Conservation (phyloP, 148 eudicot species). For the Silene conica region DNA sequence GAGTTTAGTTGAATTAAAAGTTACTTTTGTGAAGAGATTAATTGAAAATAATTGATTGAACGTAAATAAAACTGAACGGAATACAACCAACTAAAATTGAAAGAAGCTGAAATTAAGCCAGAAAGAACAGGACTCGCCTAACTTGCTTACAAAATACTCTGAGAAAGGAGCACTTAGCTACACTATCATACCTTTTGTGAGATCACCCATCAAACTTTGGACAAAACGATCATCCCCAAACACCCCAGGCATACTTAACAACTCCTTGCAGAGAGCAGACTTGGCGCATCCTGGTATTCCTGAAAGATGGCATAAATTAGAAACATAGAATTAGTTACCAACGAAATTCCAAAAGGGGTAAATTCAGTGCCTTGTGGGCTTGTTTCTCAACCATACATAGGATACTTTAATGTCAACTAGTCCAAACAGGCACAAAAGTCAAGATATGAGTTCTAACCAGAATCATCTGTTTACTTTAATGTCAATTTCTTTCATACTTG, state of each 20-base stretch:
- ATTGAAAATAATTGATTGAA: too few relatives aligned
- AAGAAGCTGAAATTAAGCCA: too few relatives aligned
- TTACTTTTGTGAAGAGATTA: too few relatives aligned
- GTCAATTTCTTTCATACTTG: not conserved
- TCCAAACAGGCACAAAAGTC: not conserved
- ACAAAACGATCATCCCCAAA: constrained; percentile 80
- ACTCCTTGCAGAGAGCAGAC: constrained; percentile 90
- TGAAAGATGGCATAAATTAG: constrained; percentile 21
- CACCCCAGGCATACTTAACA: constrained; percentile 45
- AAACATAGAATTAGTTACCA: constrained; percentile 2
- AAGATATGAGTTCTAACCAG: not conserved
- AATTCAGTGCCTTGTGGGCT: not conserved
- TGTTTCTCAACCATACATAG: not conserved
- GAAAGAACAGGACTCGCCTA: too few relatives aligned
- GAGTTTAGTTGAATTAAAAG: too few relatives aligned
- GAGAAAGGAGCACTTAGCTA: not conserved
- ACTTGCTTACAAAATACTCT: not conserved
- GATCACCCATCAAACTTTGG: constrained; percentile 92
- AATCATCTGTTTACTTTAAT: not conserved
- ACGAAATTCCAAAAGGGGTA: not conserved
- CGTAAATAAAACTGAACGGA: too few relatives aligned
- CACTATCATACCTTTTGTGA: constrained; percentile 56
- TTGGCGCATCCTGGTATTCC: constrained; percentile 99
- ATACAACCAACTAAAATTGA: too few relatives aligned
- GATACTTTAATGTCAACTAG: not conserved